Conservation (phyloP, 2,329 filamentous ascomycete genomes). For the Fusarium paranaense region DNA sequence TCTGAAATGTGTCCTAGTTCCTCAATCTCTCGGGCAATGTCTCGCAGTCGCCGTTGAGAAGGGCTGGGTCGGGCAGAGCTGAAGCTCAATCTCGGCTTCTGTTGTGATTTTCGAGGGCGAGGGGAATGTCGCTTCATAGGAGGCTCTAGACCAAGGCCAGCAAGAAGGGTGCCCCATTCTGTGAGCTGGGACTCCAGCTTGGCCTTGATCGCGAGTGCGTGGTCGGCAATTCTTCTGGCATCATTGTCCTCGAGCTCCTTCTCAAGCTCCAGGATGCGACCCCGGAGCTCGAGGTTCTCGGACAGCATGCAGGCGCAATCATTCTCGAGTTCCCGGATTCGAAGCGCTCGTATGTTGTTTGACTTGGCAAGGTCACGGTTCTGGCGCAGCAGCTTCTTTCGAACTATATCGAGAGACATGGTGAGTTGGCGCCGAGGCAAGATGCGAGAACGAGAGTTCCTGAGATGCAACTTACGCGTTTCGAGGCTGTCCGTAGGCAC, state of each 20-base stretch:
- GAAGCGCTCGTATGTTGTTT: constrained; percentile 81
- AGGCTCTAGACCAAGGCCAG: constrained; percentile 71
- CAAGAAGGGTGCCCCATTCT: constrained; percentile 76
- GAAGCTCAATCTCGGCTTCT: constrained; percentile 56
- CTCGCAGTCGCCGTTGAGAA: constrained; percentile 66
- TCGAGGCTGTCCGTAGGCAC: constrained; percentile 77
- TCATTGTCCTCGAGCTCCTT: constrained; percentile 73
- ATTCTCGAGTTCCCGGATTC: constrained; percentile 80
- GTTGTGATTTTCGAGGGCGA: constrained; percentile 53
- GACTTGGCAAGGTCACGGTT: constrained; percentile 85
- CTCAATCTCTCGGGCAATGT: constrained; percentile 67
- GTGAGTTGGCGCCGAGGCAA: constrained; percentile 25
- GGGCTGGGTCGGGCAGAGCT: constrained; percentile 58
- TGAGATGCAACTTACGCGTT: constrained; percentile 66
- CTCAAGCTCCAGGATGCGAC: constrained; percentile 77
- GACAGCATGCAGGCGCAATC: constrained; percentile 80
- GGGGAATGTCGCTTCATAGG: constrained; percentile 62
- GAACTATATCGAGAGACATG: constrained; percentile 64
- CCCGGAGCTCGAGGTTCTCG: constrained; percentile 81
- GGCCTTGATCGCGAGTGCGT: constrained; percentile 75
- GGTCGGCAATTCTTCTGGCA: constrained; percentile 70
- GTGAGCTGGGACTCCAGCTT: constrained; percentile 78
- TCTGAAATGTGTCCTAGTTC: constrained; percentile 71
- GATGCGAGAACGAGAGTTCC: constrained; percentile 3
- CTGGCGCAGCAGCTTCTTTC: constrained; percentile 82